These are phyloP conservation scores for Penicillium argentinense DNA, from an alignment of 495 filamentous ascomycete genomes.

Conservation along the genomic window DNA sequence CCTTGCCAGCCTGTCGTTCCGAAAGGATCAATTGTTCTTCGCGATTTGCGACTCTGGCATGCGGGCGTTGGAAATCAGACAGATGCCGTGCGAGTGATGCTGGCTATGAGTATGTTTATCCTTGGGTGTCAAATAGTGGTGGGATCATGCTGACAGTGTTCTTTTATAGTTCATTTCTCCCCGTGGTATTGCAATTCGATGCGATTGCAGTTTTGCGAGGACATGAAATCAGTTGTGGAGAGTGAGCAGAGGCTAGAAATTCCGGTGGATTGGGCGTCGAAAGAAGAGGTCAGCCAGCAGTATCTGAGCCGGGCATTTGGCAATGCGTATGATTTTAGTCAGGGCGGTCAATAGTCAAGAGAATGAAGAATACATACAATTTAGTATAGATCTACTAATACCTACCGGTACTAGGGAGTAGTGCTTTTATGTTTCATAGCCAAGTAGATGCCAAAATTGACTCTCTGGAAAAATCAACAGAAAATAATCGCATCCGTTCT, in stretches of 20 bases:
- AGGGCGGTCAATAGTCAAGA: conserved; percentile 11
- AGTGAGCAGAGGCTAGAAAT: conserved; percentile 36
- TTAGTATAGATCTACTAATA: not conserved
- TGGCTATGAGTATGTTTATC: conserved; percentile 51
- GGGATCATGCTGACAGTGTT: not conserved
- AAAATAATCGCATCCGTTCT: too few relatives aligned
- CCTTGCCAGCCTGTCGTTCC: conserved; percentile 50
- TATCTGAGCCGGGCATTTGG: conserved; percentile 50
- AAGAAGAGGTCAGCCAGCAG: conserved; percentile 26
- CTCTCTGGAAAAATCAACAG: too few relatives aligned
- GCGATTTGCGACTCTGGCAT: conserved; percentile 62
- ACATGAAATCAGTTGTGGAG: conserved; percentile 39
- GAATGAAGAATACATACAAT: not conserved
- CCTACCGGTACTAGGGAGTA: too few relatives aligned
- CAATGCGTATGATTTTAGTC: conserved; percentile 51
- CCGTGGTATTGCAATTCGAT: conserved; percentile 52
- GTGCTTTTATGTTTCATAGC: too few relatives aligned
- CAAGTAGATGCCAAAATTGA: too few relatives aligned
- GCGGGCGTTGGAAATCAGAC: conserved; percentile 58
- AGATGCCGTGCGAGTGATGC: conserved; percentile 51
- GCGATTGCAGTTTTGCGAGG: conserved; percentile 48
- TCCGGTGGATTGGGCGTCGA: conserved; percentile 41
- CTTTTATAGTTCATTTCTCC: conserved; percentile 34
- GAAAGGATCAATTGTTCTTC: conserved; percentile 53
- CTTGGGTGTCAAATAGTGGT: conserved; percentile 5